Evolutionary conservation across 2,329 filamentous ascomycete genomes (phyloP), one percentile per base, ranked within the genome.

Genomic region (Trichoderma sp.): DNA sequence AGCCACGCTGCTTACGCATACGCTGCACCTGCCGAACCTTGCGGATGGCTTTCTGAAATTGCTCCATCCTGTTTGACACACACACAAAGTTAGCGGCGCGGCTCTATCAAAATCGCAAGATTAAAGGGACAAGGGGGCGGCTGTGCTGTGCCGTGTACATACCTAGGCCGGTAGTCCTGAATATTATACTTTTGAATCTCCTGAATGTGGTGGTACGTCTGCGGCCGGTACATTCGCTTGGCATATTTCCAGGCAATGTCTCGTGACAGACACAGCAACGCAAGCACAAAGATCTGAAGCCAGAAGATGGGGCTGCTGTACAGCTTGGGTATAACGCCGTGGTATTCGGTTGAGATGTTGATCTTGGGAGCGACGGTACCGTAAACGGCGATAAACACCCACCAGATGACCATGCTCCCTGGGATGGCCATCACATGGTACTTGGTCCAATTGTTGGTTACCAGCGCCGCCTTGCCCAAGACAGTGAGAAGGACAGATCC

Each of bases 111-210:
- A 27, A 56, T 22, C 2, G 32, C 13, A 39, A n/a, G 19, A 34
- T 34, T 34, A 45, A 54, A 15, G 50, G 34, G 50, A 9, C 2
- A 15, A 50, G 32, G 10, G 27, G 25, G 35, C 25, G 27, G 58
- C 17, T 12, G 34, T 34, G 58, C 29, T 61, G 52, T 34, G 29
- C n/a, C 39, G 54, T 34, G 29, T 57, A 83, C 86, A 73, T 86
- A 94, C 92, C 95, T 90, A 70, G 95, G 95, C 76, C 95, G 86
- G 80, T 99, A 99, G 82, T 99, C 95, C 82, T 99, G 95, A 69
- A 99, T 97, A 75, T 99, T 99, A 83, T 98, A 99, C 82, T 99
- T 99, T 80, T 99, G 95, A 73, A 99, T 99, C 82, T 99, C 95
- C 80, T 99, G 95, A 71, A 99, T 95, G 78, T 99, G 95, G 74